Base-by-base conservation (phyloP, 2,329 filamentous ascomycete species). In the Lomentospora prolificans region DNA sequence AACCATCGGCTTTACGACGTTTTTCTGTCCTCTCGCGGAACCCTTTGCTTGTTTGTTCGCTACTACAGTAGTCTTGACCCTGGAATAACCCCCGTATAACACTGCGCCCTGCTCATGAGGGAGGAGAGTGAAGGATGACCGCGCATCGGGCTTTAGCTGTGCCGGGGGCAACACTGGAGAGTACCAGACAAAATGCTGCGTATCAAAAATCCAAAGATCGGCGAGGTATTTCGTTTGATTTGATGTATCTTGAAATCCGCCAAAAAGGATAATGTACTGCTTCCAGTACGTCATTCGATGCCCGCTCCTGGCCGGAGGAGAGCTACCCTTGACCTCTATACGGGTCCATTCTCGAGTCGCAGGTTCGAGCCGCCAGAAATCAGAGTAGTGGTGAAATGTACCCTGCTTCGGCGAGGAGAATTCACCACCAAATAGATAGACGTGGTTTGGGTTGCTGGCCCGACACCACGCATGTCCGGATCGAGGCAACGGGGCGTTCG, bases 301-400 rank as follows among this genome's bases (percentile, higher is more conserved):
- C 3, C 94, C 94, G 67, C 89, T 95, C 61, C 94, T 79, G 2
- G 92, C 90, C 2, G 89, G 86, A 39, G 92, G 92, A 33, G 80
- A 79, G 69, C 88, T 89, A 57, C 88, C 88, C 73, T 81, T 82
- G 63, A 78, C 79, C 69, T 99, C 94, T 31, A 99, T 77, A 59
- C 91, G 87, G 57, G 84, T 88, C 94, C 94, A 99, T 73, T 99
- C 94, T 63, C 90, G 80, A 6, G 82, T 85, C 7, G 79, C 80
- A 0, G 92, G 87, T 66, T 97, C 91, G 46, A 97, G 79, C 52
- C 87, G 80, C 92, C 94, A 99, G 69, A 99, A 97, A 72, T 97
- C 94, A 65, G 95, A 96, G 74, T 99, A 99, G 71, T 99, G 94
- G 69, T 99, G 96, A 66, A 99, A 99, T 0, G 92, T 97, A 3